A percentile compares a stretch with the other conserved stretches of the same genome.
These are phyloP conservation scores for Phytophthora nicotianae DNA, from an alignment of 352 stramenopile species.

Conservation along the genomic window DNA sequence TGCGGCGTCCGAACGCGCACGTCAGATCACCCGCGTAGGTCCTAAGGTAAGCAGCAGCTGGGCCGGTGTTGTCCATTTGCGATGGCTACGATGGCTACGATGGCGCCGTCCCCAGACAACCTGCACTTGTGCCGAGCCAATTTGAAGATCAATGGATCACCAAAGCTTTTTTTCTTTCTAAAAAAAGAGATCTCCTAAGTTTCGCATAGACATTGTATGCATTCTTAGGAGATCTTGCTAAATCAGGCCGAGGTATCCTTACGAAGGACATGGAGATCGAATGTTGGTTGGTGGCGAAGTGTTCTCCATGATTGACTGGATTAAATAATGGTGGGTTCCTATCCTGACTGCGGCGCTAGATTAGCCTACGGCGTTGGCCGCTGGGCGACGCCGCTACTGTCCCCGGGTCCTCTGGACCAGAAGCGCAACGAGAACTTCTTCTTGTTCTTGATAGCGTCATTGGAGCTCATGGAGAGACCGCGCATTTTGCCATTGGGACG, in stretches of 20 bases:
- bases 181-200: conserved; percentile 8
- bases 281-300: conserved; percentile 8
- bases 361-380: conserved; percentile 20
- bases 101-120: not conserved
- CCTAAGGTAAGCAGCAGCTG: not conserved
- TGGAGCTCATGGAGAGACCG: conserved; percentile 60
- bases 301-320: conserved; percentile 10
- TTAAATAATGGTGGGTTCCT: conserved; percentile 45
- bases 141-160: not conserved
- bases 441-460: conserved; percentile 61
- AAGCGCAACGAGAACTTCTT: conserved; percentile 78
- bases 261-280: not conserved
- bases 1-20: conserved; percentile 22
- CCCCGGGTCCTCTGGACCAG: conserved; percentile 43
- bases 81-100: not conserved
- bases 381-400: conserved; percentile 13
- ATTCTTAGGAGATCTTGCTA: conserved; percentile 3
- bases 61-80: conserved; percentile 35
- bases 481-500: conserved; percentile 56
- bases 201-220: not conserved
- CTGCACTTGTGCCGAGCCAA: conserved; percentile 1
- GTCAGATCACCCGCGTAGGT: conserved; percentile 22
- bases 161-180: conserved; percentile 20
- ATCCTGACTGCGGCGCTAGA: conserved; percentile 17
- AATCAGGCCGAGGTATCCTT: not conserved